Evolutionary conservation across 805 yeast genomes (phyloP).

Genomic region (Cyberlindnera mississippiensis): DNA sequence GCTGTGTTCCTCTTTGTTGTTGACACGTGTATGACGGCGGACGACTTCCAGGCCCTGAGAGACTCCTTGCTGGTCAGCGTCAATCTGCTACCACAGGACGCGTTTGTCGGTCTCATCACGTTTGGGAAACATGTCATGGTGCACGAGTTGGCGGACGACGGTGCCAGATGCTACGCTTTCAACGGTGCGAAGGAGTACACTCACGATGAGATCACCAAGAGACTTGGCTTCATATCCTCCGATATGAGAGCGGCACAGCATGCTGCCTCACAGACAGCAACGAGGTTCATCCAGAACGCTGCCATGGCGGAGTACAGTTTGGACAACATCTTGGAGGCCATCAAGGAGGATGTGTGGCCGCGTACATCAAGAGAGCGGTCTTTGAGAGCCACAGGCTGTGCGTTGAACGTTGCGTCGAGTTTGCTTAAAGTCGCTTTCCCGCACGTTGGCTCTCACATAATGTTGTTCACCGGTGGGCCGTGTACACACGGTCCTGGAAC

Average conservation of each 20-base stretch:
- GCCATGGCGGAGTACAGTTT: constrained; percentile 44
- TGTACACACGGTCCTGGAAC: constrained; percentile 64
- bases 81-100: constrained; percentile 48
- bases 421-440: constrained; percentile 37
- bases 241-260: constrained; percentile 23
- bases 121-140: constrained; percentile 59
- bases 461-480: constrained; percentile 59
- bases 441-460: constrained; percentile 49
- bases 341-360: constrained; percentile 48
- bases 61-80: constrained; percentile 45
- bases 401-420: constrained; percentile 45
- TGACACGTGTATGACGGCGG: constrained; percentile 51
- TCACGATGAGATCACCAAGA: constrained; percentile 41
- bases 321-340: constrained; percentile 43
- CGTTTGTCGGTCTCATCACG: constrained; percentile 54
- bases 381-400: constrained; percentile 56
- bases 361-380: constrained; percentile 42
- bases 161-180: constrained; percentile 39
- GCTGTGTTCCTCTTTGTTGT: constrained; percentile 49
- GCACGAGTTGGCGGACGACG: constrained; percentile 43
- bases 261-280: constrained; percentile 1
- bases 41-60: constrained; percentile 47
- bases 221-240: constrained; percentile 41
- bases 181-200: constrained; percentile 54
- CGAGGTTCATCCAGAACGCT: constrained; percentile 19